Percentiles rank a stretch among this genome's conserved stretches.
phyloP scores from a whole-genome alignment of 2,329 filamentous ascomycete species.

The Fusarium sp. region DNA sequence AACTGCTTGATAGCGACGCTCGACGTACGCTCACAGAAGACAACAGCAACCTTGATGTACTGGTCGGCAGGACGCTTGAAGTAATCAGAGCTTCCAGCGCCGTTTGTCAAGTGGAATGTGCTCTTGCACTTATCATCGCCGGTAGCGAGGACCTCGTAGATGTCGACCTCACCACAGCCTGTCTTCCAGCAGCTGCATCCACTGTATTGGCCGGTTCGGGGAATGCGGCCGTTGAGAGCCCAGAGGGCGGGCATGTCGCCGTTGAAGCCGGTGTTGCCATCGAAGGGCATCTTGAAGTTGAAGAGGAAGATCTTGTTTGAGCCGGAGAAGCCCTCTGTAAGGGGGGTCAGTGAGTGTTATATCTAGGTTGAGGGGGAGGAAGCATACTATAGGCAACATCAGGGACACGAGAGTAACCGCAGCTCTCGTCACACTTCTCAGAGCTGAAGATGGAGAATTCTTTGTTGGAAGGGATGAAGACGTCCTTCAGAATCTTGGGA shows the following conservation, averaged over 20 bases:
- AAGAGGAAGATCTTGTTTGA: slow-evolving; percentile 78
- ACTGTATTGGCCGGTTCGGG: slow-evolving; percentile 75
- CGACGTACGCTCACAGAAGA: slow-evolving; percentile 64
- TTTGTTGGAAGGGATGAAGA: slow-evolving; percentile 54
- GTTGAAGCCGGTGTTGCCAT: slow-evolving; percentile 62
- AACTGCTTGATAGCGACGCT: slow-evolving; percentile 67
- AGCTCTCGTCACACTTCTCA: slow-evolving; percentile 54
- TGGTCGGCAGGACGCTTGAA: slow-evolving; percentile 71
- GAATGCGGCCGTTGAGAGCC: slow-evolving; percentile 79
- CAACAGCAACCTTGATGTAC: slow-evolving; percentile 71
- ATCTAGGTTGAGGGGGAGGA: not conserved
- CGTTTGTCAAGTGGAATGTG: slow-evolving; percentile 72
- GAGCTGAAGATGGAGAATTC: slow-evolving; percentile 61
- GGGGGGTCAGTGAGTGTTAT: slow-evolving; percentile 1
- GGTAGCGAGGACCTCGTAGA: slow-evolving; percentile 75
- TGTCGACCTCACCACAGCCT: slow-evolving; percentile 79
- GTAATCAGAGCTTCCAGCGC: slow-evolving; percentile 76
- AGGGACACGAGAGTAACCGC: slow-evolving; percentile 56
- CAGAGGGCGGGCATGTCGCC: slow-evolving; percentile 79
- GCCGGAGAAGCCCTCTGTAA: slow-evolving; percentile 74
- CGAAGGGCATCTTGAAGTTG: slow-evolving; percentile 77
- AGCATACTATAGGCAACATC: slow-evolving; percentile 58
- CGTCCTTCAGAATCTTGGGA: slow-evolving; percentile 54
- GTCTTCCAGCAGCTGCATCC: slow-evolving; percentile 77
- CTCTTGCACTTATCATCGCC: slow-evolving; percentile 76